phyloP scores from a whole-genome alignment of 345 rosid genomes.

The Eucalyptus pauciflora region DNA sequence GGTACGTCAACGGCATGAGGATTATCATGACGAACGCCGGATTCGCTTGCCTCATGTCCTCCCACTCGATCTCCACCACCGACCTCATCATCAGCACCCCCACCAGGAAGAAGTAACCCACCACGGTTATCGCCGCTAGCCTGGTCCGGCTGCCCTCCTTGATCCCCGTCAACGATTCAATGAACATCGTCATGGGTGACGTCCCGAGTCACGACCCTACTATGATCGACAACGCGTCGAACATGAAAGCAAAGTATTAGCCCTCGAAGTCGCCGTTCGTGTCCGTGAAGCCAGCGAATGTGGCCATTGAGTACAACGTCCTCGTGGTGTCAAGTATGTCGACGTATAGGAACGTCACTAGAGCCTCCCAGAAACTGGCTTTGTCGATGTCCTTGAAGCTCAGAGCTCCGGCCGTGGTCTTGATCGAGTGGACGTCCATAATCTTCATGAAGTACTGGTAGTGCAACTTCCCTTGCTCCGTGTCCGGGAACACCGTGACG shows the following conservation, averaged over 20 bases:
- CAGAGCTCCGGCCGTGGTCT: constrained; percentile 61
- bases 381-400: constrained; percentile 45
- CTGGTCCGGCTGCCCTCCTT: constrained; percentile 75
- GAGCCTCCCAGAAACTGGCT: constrained; percentile 68
- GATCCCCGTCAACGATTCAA: constrained; percentile 76
- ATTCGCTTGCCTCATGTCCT: constrained; percentile 74
- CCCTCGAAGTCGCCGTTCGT: constrained; percentile 56
- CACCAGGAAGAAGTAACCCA: constrained; percentile 59
- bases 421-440: constrained; percentile 56
- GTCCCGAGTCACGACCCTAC: constrained; percentile 71
- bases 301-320: constrained; percentile 75
- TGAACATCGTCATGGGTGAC: constrained; percentile 63
- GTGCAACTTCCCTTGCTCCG: constrained; percentile 39
- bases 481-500: constrained; percentile 67
- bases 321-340: constrained; percentile 82
- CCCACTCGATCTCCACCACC: constrained; percentile 75
- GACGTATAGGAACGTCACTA: constrained; percentile 65
- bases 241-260: constrained; percentile 89
- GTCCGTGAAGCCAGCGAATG: constrained; percentile 59
- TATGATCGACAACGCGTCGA: constrained; percentile 63
- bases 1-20: constrained; percentile 72
- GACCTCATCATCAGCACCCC: constrained; percentile 92
- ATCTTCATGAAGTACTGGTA: constrained; percentile 62
- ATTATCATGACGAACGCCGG: constrained; percentile 73
- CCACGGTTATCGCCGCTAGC: constrained; percentile 61